phyloP scores from a whole-genome alignment of 495 filamentous ascomycete genomes.

The Bacidia rubella region DNA sequence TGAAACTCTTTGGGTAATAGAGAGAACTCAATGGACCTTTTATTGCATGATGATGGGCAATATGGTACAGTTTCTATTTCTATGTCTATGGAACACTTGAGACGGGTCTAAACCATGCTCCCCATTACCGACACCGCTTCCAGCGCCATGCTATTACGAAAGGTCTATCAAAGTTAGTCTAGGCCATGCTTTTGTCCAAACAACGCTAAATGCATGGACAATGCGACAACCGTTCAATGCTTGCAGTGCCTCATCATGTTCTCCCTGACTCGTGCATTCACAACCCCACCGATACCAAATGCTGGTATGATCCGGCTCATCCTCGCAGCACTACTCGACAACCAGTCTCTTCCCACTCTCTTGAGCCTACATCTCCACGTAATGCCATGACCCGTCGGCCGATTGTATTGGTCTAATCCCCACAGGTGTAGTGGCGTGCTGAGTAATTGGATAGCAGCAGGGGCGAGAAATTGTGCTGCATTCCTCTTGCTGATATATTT shows the following conservation, averaged over 20 bases:
- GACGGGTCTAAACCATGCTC: background rate
- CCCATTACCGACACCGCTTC: background rate
- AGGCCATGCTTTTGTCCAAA: background rate
- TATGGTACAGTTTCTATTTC: no score
- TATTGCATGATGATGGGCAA: no score
- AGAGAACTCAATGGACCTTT: no score
- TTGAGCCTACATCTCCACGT: slow-evolving; percentile 44
- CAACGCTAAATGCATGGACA: slow-evolving; percentile 4
- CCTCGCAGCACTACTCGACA: slow-evolving; percentile 59
- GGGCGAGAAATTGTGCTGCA: slow-evolving; percentile 67
- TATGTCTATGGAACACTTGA: background rate
- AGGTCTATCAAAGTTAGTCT: background rate
- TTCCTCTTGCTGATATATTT: slow-evolving; percentile 41
- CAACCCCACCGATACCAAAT: slow-evolving; percentile 85
- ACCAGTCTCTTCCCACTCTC: slow-evolving; percentile 63
- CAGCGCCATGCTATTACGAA: background rate
- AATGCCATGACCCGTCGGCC: slow-evolving; percentile 29
- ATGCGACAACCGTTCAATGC: slow-evolving; percentile 8
- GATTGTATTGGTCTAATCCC: slow-evolving; percentile 83
- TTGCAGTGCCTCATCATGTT: slow-evolving; percentile 40
- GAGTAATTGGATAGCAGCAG: slow-evolving; percentile 65
- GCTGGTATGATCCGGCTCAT: slow-evolving; percentile 88
- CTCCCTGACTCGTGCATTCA: slow-evolving; percentile 62
- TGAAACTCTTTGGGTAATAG: no score
- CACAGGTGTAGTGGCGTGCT: slow-evolving; percentile 81